A percentile compares a stretch with the other conserved stretches of the same genome.
Evolutionary conservation across 768 basidiomycete species (phyloP).

Genomic region (Kwoniella dejecticola): DNA sequence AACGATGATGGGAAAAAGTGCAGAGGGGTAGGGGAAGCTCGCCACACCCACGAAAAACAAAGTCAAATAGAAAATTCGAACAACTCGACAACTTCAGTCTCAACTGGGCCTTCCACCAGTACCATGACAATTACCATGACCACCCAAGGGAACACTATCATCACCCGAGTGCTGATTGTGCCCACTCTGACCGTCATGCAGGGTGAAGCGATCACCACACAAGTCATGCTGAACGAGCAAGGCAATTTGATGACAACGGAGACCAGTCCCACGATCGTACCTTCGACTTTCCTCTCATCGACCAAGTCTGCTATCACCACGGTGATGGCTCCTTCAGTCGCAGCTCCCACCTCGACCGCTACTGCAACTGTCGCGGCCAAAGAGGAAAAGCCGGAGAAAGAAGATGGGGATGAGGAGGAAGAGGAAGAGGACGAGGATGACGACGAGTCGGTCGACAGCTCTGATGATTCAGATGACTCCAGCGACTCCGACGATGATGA

Average conservation of each 20-base stretch:
- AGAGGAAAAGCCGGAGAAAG: neutral
- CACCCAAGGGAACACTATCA: neutral
- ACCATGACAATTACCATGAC: neutral
- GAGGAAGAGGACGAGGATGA: slow-evolving; percentile 8
- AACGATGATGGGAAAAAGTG: no score
- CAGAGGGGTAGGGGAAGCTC: no score
- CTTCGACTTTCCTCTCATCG: neutral
- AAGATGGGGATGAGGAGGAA: neutral
- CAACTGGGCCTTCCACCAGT: neutral
- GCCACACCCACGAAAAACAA: no score
- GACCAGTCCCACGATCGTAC: neutral
- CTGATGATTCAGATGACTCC: neutral
- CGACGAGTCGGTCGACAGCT: neutral
- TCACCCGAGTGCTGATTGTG: no score
- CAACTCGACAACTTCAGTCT: neutral
- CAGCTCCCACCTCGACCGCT: no score
- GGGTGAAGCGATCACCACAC: neutral
- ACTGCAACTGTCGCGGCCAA: neutral
- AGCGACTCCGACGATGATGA: neutral
- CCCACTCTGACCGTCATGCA: no score
- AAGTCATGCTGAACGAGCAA: slow-evolving; percentile 11
- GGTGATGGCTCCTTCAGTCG: neutral
- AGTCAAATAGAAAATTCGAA: no score
- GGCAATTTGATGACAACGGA: neutral
- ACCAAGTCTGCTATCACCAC: no score